Base-by-base conservation (phyloP, 2,329 filamentous ascomycete species). In the Stagonosporopsis chrysanthemi region DNA sequence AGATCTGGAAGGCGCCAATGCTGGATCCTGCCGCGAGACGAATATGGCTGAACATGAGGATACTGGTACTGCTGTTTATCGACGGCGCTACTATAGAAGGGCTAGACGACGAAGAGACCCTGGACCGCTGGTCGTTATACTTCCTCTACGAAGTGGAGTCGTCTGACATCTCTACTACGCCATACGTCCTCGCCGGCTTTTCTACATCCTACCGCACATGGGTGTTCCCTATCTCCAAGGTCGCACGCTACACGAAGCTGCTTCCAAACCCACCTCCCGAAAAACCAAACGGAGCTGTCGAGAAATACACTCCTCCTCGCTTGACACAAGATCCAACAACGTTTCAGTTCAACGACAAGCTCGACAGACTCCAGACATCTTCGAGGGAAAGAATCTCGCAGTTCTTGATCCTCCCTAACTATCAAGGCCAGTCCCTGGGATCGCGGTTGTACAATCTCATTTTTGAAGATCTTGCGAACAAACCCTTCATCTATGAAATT, bases 151-250 rank as follows among this genome's bases (percentile, higher is more conserved):
- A 77, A 26, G 69, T 75, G 23, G 72, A 75, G 2, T 69, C 73
- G 4, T 51, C 69, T 24, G 67, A 74, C 43, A 51, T 66, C 3
- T 52, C 65, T 6, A 46, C 60, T 6, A 70, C 70, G 7, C 67
- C 65, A 55, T 97, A 97, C 74, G 85, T 86, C 2, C 91, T 99
- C 64, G 88, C 91, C 33, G 95, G 95, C 55, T 98, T 96, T 77
- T 88, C 90, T 15, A 98, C 94, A 1, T 88, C 94, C 31, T 97
- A 97, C 77, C 88, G 91, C 46, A 94, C 92, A 79, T 97, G 90
- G 82, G 79, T 82, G 58, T 85, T 78, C 61, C 86, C 86, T 58
- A 82, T 72, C 3, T 62, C 78, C 53, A 77, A 79, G 46, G 76
- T 78, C 28, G 67, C 73, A 54, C 68, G 76, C 56, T 71, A 74